A percentile compares a stretch with the other conserved stretches of the same genome.
These are phyloP conservation scores for Coemansia sp. DNA, from an alignment of 192 early-diverging fungal genomes.

Conservation along the genomic window DNA sequence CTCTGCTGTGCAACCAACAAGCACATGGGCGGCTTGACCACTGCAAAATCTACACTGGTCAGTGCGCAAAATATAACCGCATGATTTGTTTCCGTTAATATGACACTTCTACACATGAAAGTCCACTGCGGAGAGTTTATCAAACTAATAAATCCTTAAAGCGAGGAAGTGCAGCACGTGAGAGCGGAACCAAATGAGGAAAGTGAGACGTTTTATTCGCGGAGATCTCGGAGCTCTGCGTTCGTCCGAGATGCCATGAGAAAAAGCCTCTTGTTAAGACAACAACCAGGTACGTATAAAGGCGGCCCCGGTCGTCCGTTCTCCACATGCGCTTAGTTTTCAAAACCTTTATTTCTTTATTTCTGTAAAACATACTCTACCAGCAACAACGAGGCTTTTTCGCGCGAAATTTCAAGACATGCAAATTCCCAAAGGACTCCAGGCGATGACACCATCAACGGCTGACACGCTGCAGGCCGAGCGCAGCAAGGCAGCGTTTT, in stretches of 20 bases:
- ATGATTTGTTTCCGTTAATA: too few relatives aligned
- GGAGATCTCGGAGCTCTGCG: neutral
- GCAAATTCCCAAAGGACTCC: conserved; percentile 40
- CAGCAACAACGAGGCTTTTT: too few relatives aligned
- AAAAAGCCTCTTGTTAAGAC: neutral
- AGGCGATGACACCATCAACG: conserved; percentile 36
- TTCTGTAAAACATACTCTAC: neutral
- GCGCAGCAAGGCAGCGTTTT: conserved; percentile 67
- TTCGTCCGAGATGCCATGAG: neutral
- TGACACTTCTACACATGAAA: too few relatives aligned
- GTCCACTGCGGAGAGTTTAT: too few relatives aligned
- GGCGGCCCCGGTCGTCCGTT: too few relatives aligned
- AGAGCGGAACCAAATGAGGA: neutral
- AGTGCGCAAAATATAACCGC: too few relatives aligned
- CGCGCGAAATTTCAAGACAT: conserved; percentile 4
- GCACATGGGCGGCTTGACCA: too few relatives aligned
- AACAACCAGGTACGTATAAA: neutral
- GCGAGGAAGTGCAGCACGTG: too few relatives aligned
- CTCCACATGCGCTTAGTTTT: neutral
- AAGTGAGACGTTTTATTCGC: neutral
- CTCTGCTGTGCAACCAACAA: too few relatives aligned
- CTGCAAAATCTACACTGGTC: too few relatives aligned
- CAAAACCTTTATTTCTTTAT: neutral
- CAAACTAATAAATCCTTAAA: too few relatives aligned
- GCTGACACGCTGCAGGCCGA: conserved; percentile 60